phyloP scores from a whole-genome alignment of 1,139 yeast species.

The Lodderomyces jiufengensis region DNA sequence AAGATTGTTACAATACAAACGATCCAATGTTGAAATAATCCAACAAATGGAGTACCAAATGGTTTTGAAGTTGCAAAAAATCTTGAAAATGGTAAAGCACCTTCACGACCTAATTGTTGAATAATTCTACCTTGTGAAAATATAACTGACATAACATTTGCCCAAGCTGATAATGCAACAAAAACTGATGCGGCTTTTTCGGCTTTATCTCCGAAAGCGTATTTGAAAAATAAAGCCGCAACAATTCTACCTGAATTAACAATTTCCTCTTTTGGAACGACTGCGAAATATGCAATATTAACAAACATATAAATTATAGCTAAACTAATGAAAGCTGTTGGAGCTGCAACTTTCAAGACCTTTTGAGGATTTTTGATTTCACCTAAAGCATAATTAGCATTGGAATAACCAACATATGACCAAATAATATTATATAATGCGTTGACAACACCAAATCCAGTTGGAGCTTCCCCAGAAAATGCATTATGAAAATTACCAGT shows the following conservation, averaged over 20 bases:
- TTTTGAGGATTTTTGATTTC: constrained; percentile 59
- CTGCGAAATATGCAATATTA: constrained; percentile 55
- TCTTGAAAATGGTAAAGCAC: constrained; percentile 43
- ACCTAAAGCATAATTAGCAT: constrained; percentile 79
- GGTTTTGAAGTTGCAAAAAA: constrained; percentile 44
- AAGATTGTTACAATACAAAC: constrained; percentile 45
- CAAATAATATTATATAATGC: constrained; percentile 78
- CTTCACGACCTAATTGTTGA: constrained; percentile 49
- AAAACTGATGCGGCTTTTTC: constrained; percentile 48
- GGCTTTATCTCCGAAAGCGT: constrained; percentile 44
- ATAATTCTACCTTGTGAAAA: constrained; percentile 50
- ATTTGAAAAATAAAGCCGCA: constrained; percentile 44
- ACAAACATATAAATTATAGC: constrained; percentile 68
- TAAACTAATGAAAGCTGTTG: constrained; percentile 53
- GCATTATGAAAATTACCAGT: constrained; percentile 63
- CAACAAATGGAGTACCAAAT: constrained; percentile 47
- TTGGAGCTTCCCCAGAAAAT: constrained; percentile 56
- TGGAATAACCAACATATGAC: constrained; percentile 73
- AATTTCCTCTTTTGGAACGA: constrained; percentile 47
- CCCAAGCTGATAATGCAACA: constrained; percentile 49
- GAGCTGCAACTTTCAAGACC: constrained; percentile 44
- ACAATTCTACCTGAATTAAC: constrained; percentile 42
- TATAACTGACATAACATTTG: constrained; percentile 47
- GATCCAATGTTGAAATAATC: constrained; percentile 59
- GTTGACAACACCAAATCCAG: constrained; percentile 73